Evolutionary conservation across 2,329 filamentous ascomycete genomes (phyloP), one percentile per base, ranked within the genome.

Genomic region (Talaromyces piceae): DNA sequence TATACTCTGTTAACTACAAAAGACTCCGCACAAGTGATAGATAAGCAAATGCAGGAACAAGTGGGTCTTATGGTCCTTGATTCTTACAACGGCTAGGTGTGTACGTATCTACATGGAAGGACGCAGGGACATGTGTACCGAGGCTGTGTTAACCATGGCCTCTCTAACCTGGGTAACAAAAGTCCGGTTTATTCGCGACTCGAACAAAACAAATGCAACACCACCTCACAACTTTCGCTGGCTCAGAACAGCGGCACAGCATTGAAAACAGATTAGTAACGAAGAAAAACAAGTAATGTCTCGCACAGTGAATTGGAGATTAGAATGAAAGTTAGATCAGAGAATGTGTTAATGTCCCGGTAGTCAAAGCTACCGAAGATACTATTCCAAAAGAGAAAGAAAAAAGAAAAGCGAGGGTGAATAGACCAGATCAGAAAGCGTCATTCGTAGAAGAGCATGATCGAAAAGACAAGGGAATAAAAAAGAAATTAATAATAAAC

Each of bases 401-500:
- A 3, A 16, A 12, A 18, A 43, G 13, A 16, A 23, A 25, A 25
- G 20, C 11, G 7, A 23, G 39, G 25, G 23, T 43, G 22, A 43
- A 23, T 25, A 43, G 25, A 43, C 23, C 23, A 23, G 7, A 23
- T n/a, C 7, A 23, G 25, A 2, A 48, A 26, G 49, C 49, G 26
- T 47, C 52, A 51, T 54, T 54, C 53, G 47, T 52, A 31, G 55
- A 51, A 46, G 45, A 50, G 49, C 45, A 45, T 50, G 28, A 46
- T 37, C 43, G 50, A 57, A 27, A 33, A 45, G 6, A 48, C 6
- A 26, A n/a, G 5, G 16, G 18, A 8, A 27, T 20, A 16, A 25
- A 28, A 33, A 12, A 39, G 45, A 45, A 41, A 12, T 25, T 43
- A 43, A 43, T 12, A 43, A 25, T 7, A 16, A 25, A 22, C 9